Base-by-base conservation (phyloP, 805 yeast genomes). In the Candida maesae region DNA sequence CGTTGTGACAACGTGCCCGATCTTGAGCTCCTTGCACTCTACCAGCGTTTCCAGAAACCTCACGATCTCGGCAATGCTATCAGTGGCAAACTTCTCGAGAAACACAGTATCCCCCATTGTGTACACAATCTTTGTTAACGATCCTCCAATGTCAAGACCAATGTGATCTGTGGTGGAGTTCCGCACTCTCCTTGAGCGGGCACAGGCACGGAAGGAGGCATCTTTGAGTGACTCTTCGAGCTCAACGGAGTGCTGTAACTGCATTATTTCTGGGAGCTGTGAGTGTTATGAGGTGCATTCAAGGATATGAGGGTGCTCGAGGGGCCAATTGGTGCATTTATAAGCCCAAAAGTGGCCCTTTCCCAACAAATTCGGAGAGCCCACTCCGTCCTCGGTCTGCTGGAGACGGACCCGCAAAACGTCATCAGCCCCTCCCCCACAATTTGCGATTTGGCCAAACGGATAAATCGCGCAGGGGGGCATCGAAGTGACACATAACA, bases 61-160 rank as follows among this genome's bases (percentile, higher is more conserved):
- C 5, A 87, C 73, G 46, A 77, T 70, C 35, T 72, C 74, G 36
- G 73, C 77, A n/a, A 84, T 76, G 47, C 71, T 70, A 31, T 76
- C 77, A 1, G 91, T 84, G 52, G 84, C 90, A 32, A 81, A 69
- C 52, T 78, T 81, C 48, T 71, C 72, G 51, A 85, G 83, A 50
- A 73, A 74, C 38, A 84, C 69, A n/a, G 74, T 52, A 3, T 82
- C 83, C 3, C 83, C 83, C 21, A 50, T 46, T 4, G 50, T 42
- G 55, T 86, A 91, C 0, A 90, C 91, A 32, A 91, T 70, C 57
- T 93, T 93, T 6, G 97, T 91, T 39, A 93, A 67, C 0, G 97
- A 83, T 0, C 99, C 99, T 24, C 99, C 99, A 46, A 91, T 91
- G 56, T 93, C 99, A 2, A 91, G 79, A 2, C 96, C 88, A 10